Conservation (phyloP, 2,329 filamentous ascomycete genomes). For the Trichoderma citrinoviride region DNA sequence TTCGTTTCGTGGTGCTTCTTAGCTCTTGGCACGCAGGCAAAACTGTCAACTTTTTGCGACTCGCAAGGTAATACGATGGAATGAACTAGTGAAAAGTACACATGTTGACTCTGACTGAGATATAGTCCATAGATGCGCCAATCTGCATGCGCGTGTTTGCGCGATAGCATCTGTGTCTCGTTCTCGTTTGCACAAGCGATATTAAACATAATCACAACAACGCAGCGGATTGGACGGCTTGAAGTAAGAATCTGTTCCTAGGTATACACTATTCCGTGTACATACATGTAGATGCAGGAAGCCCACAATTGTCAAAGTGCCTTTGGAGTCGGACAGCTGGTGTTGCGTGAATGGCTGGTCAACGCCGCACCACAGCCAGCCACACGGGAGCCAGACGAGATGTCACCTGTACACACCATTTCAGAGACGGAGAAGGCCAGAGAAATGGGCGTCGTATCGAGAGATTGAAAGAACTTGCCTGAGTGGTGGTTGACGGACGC, state of each 20-base stretch:
- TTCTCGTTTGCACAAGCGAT: slow-evolving; percentile 1
- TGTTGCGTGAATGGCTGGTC: slow-evolving; percentile 19
- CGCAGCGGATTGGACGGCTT: neutral
- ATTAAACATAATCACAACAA: neutral
- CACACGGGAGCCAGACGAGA: neutral
- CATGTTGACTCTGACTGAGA: too few species aligned
- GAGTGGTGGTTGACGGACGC: neutral
- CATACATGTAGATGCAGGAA: slow-evolving; percentile 1
- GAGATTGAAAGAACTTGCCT: neutral
- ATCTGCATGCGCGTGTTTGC: neutral
- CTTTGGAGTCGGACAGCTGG: slow-evolving; percentile 3
- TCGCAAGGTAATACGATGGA: neutral
- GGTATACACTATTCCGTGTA: neutral
- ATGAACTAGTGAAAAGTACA: neutral
- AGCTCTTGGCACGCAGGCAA: neutral
- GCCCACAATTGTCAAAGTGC: neutral
- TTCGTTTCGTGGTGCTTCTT: neutral
- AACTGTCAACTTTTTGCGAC: slow-evolving; percentile 9
- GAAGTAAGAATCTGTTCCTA: too few species aligned
- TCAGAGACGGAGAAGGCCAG: too few species aligned
- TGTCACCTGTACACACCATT: neutral
- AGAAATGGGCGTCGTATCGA: neutral
- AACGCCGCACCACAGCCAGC: neutral
- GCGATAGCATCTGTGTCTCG: neutral
- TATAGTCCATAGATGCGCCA: neutral